phyloP scores from a whole-genome alignment of 2,329 filamentous ascomycete species.

The Diaporthe citriasiana region DNA sequence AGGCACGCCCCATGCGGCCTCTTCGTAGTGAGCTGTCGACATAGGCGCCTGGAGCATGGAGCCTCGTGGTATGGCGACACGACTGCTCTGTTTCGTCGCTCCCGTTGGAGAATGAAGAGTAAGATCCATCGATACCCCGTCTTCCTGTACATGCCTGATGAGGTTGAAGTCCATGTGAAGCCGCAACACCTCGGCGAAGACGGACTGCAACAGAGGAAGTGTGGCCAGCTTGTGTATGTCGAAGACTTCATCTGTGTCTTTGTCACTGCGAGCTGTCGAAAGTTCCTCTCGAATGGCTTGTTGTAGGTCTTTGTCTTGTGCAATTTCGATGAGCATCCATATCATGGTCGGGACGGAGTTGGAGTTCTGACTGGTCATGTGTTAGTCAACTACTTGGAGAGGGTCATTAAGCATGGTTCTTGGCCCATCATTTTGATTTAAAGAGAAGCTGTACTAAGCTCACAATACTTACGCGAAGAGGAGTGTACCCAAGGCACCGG shows the following conservation, averaged over 20 bases:
- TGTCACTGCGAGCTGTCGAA: background rate
- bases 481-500: constrained; percentile 7
- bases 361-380: constrained; percentile 26
- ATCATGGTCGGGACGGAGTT: constrained; percentile 43
- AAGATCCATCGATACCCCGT: constrained; percentile 43
- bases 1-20: constrained; percentile 30
- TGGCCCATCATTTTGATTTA: background rate
- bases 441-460: background rate
- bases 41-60: constrained; percentile 46
- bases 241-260: constrained; percentile 24
- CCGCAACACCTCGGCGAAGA: constrained; percentile 49
- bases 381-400: background rate
- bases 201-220: constrained; percentile 48
- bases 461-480: constrained; percentile 37
- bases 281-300: constrained; percentile 38
- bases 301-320: constrained; percentile 38
- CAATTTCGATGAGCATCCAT: constrained; percentile 44
- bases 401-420: background rate
- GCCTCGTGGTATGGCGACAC: constrained; percentile 35
- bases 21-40: constrained; percentile 45
- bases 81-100: background rate
- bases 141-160: constrained; percentile 45
- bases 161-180: constrained; percentile 48
- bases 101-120: constrained; percentile 6
- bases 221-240: constrained; percentile 44